Evolutionary conservation across 352 stramenopile genomes (phyloP).

Genomic region (Pythium chondricola): DNA sequence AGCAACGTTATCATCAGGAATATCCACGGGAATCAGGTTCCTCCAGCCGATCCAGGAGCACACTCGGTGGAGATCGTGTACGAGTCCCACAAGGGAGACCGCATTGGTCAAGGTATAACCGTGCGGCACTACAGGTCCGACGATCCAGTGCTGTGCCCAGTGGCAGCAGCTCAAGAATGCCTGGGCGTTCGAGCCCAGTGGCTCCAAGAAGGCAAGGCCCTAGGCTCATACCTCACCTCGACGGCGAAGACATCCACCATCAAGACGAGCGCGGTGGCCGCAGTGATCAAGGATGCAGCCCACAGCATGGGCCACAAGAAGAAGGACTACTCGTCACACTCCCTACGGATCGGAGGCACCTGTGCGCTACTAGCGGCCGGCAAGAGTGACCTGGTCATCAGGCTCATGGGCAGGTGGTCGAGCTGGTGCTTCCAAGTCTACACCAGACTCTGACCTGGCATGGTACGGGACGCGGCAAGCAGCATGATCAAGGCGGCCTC

Average conservation of each 20-base stretch:
- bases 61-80: conserved; percentile 7
- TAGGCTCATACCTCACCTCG: conserved; percentile 13
- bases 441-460: conserved; percentile 14
- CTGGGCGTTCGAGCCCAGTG: conserved; percentile 3
- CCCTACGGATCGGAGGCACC: conserved; percentile 14
- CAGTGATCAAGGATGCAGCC: conserved; percentile 18
- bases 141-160: conserved; percentile 9
- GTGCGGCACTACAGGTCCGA: conserved; percentile 14
- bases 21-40: background rate
- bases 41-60: background rate
- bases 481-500: conserved; percentile 29
- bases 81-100: conserved; percentile 10
- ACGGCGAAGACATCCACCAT: conserved; percentile 5
- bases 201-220: background rate
- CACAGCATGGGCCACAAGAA: conserved; percentile 1
- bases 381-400: conserved; percentile 22
- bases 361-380: conserved; percentile 20
- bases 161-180: conserved; percentile 9
- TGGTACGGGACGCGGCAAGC: conserved; percentile 22
- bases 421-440: conserved; percentile 27
- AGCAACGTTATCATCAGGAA: conserved; percentile 9
- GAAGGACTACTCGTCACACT: conserved; percentile 20
- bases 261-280: conserved; percentile 14
- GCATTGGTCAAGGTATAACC: conserved; percentile 1
- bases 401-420: conserved; percentile 18